Evolutionary conservation across 495 filamentous ascomycete genomes (phyloP).

Genomic region (Margaritispora aquatica): DNA sequence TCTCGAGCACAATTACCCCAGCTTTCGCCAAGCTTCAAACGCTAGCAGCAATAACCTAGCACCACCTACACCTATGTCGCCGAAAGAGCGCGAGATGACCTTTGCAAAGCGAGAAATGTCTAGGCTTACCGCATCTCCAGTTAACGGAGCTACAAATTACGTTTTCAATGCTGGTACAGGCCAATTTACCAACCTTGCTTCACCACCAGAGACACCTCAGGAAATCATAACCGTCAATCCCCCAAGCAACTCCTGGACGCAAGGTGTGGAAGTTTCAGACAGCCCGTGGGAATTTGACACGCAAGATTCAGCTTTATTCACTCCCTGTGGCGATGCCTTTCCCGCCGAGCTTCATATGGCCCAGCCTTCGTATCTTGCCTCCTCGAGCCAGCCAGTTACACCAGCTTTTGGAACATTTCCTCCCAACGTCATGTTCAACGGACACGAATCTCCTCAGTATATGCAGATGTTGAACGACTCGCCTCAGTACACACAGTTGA

Average conservation of each 20-base stretch:
- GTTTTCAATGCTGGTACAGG: conserved; percentile 17
- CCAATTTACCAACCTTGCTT: conserved; percentile 22
- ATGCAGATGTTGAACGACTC: conserved; percentile 17
- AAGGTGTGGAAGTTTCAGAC: conserved; percentile 6
- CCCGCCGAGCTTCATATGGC: conserved; percentile 22
- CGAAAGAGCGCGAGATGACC: conserved; percentile 21
- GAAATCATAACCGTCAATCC: conserved; percentile 4
- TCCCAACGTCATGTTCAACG: conserved; percentile 17
- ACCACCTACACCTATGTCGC: conserved; percentile 26
- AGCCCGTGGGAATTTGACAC: conserved; percentile 21
- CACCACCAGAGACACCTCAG: conserved; percentile 26
- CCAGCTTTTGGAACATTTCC: conserved; percentile 25
- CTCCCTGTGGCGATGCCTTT: conserved; percentile 13
- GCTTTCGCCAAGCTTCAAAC: conserved; percentile 16
- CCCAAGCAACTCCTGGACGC: conserved; percentile 4
- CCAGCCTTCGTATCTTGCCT: conserved; percentile 19
- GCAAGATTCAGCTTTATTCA: conserved; percentile 22
- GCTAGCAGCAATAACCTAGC: conserved; percentile 23
- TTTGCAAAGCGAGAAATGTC: conserved; percentile 13
- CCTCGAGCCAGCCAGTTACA: conserved; percentile 19
- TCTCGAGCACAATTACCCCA: conserved; percentile 21
- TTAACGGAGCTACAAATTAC: conserved; percentile 17
- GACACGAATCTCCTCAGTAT: conserved; percentile 14
- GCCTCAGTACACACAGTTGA: conserved; percentile 18
- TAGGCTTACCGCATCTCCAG: conserved; percentile 22